A percentile compares a stretch with the other conserved stretches of the same genome.
Conservation (phyloP, 2,329 filamentous ascomycete genomes). For the Ceratocystis eucalypticola region DNA sequence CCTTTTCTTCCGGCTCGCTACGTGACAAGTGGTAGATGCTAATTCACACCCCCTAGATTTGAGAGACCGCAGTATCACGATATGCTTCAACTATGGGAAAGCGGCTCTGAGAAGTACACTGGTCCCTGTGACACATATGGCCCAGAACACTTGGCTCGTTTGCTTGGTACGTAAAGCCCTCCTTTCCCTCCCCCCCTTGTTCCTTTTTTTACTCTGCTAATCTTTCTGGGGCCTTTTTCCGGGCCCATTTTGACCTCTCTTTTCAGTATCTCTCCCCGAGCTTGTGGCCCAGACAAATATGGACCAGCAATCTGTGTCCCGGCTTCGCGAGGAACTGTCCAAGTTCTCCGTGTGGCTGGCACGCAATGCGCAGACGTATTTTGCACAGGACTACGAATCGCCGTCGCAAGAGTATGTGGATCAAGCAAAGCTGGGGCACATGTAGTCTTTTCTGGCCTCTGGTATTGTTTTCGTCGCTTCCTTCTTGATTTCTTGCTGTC, state of each 20-base stretch:
- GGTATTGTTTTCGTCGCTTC: not conserved
- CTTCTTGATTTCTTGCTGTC: not conserved
- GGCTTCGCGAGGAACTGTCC: conserved; percentile 74
- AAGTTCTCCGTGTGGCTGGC: conserved; percentile 79
- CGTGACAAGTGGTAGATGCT: not conserved
- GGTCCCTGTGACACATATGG: conserved; percentile 73
- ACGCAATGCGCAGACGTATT: conserved; percentile 63
- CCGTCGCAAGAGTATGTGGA: conserved; percentile 59
- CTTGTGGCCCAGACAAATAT: conserved; percentile 96
- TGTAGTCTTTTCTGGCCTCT: conserved; percentile 4
- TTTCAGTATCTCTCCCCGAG: conserved; percentile 72
- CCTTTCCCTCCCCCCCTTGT: not conserved
- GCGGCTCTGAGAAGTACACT: conserved; percentile 50
- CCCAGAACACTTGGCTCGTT: conserved; percentile 75
- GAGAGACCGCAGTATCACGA: conserved; percentile 81
- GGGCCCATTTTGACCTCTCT: not conserved
- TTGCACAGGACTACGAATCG: conserved; percentile 62
- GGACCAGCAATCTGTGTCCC: conserved; percentile 80
- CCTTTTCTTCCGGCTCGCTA: conserved; percentile 4
- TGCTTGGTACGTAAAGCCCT: conserved; percentile 55
- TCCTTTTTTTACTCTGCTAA: not conserved
- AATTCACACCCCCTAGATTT: conserved; percentile 41
- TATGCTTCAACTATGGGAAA: conserved; percentile 56
- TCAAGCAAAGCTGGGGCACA: conserved; percentile 35
- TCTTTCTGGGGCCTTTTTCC: not conserved